A percentile compares a stretch with the other conserved stretches of the same genome.
Conservation (phyloP, 768 basidiomycete species). For the Termitomyces sp. region DNA sequence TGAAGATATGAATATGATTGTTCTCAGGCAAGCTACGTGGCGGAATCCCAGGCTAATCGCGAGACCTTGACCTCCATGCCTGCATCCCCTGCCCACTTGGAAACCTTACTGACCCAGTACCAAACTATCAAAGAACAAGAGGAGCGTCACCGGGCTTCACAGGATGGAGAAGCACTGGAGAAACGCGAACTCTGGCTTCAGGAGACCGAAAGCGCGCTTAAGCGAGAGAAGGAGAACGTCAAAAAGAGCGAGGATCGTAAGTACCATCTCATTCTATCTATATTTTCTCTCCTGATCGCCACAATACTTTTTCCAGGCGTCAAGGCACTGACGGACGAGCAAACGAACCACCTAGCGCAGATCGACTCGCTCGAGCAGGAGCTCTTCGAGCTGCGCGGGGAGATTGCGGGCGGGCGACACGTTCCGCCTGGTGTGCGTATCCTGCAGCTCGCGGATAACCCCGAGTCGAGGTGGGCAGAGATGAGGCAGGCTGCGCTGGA, state of each 20-base stretch:
- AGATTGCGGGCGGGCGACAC: constrained; percentile 71
- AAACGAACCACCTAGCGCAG: constrained; percentile 36
- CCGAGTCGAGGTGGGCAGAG: constrained; percentile 78
- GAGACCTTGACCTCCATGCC: not conserved
- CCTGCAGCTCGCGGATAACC: constrained; percentile 22
- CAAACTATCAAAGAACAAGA: not conserved
- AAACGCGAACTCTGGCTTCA: not conserved
- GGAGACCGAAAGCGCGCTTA: not conserved
- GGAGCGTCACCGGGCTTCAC: not conserved
- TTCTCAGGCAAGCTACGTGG: constrained; percentile 7
- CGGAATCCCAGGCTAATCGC: constrained; percentile 1
- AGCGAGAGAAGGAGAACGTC: constrained; percentile 7
- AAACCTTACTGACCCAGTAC: constrained; percentile 1
- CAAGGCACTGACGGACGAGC: constrained; percentile 27
- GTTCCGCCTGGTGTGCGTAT: constrained; percentile 12
- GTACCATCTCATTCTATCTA: not conserved
- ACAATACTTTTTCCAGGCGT: constrained; percentile 30
- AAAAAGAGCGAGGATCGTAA: constrained; percentile 7
- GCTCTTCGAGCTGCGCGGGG: constrained; percentile 71
- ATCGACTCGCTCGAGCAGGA: constrained; percentile 74
- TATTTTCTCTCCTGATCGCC: not conserved
- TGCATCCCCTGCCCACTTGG: not conserved
- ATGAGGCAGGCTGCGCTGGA: constrained; percentile 72
- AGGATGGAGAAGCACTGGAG: not conserved
- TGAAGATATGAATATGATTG: not conserved